Evolutionary conservation across 257 asterid species (phyloP).

Genomic region (Solanum piurae): DNA sequence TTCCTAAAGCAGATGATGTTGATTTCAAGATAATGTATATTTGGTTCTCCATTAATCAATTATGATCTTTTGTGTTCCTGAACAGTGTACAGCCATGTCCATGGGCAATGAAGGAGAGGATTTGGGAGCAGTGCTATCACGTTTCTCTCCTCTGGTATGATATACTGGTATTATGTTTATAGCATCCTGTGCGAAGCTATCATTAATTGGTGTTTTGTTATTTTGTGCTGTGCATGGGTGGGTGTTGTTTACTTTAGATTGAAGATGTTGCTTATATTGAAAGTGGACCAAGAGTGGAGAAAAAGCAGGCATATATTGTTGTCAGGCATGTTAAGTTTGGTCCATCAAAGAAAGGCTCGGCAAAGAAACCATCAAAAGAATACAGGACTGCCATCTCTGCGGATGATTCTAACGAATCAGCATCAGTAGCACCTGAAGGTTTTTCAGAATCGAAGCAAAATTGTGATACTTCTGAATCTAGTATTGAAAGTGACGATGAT

Average conservation of each 20-base stretch:
- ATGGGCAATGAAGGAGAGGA: conserved; percentile 22
- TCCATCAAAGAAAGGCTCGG: conserved; percentile 40
- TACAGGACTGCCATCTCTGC: background rate
- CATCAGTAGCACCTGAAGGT: background rate
- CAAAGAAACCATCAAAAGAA: conserved; percentile 35
- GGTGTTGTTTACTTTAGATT: conserved; percentile 28
- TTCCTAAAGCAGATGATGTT: background rate
- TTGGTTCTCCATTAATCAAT: conserved; percentile 1
- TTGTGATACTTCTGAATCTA: background rate
- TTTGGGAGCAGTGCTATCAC: conserved; percentile 43
- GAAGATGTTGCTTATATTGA: conserved; percentile 56
- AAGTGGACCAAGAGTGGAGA: conserved; percentile 44
- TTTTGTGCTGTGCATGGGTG: background rate
- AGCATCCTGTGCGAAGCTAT: background rate
- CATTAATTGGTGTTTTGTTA: background rate
- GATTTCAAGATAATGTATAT: background rate
- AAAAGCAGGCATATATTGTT: conserved; percentile 50
- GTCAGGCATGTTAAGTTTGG: conserved; percentile 77
- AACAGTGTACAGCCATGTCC: conserved; percentile 54
- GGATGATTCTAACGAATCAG: background rate
- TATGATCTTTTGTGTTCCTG: conserved; percentile 1
- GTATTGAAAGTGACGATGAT: conserved; percentile 5
- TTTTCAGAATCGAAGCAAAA: background rate
- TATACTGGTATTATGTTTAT: conserved; percentile 2
- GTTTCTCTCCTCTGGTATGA: conserved; percentile 57